A percentile compares a stretch with the other conserved stretches of the same genome.
phyloP scores from a whole-genome alignment of 2,329 filamentous ascomycete species.

The Diaporthe aspalathi region DNA sequence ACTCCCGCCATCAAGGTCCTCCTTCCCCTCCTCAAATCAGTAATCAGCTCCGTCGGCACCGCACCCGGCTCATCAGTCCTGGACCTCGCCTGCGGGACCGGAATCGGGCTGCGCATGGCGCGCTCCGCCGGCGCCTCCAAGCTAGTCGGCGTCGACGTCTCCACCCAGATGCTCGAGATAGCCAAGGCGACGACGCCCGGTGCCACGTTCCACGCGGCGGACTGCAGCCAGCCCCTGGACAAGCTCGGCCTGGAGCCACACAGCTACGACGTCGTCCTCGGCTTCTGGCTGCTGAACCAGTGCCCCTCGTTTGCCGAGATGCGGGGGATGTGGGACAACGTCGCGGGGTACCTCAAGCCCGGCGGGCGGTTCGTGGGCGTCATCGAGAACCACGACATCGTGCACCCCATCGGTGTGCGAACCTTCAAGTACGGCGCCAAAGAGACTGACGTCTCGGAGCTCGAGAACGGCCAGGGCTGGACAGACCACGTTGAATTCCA shows the following conservation, averaged over 20 bases:
- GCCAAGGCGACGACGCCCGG: neutral
- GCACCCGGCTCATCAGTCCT: neutral
- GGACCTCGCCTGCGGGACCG: conserved; percentile 16
- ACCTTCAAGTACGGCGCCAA: conserved; percentile 1
- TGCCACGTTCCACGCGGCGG: neutral
- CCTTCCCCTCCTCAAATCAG: conserved; percentile 3
- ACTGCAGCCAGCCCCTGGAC: conserved; percentile 6
- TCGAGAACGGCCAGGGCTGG: conserved; percentile 4
- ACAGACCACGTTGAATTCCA: neutral
- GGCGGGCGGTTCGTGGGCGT: neutral
- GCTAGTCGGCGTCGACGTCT: conserved; percentile 21
- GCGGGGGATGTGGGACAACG: conserved; percentile 11
- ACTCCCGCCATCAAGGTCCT: neutral
- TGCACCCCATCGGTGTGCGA: neutral
- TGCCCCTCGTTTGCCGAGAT: neutral
- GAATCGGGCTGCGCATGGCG: neutral
- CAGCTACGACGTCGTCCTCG: conserved; percentile 18
- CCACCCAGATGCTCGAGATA: conserved; percentile 8
- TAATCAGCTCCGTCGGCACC: neutral
- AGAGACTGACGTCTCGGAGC: neutral
- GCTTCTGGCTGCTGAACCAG: conserved; percentile 14
- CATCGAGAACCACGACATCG: conserved; percentile 1
- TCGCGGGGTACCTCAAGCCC: neutral
- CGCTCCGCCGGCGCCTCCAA: neutral
- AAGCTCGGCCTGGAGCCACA: neutral